Evolutionary conservation across 768 basidiomycete genomes (phyloP).

Genomic region (Udeniomyces megalosporus): DNA sequence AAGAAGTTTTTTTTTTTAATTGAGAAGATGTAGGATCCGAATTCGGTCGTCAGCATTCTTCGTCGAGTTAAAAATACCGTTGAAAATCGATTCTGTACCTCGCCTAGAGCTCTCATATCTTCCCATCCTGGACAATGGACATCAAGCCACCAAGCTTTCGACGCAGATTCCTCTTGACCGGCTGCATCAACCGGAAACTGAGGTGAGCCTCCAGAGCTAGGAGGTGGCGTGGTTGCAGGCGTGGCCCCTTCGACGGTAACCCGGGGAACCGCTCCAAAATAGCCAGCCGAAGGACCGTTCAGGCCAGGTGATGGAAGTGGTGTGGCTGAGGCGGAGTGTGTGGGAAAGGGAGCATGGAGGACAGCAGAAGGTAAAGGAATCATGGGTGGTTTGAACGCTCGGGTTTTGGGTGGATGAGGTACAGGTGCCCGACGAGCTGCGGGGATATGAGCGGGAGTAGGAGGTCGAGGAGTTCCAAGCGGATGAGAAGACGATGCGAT

Average conservation of each 20-base stretch:
- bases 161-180: constrained; percentile 16
- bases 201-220: constrained; percentile 24
- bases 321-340: background rate
- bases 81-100: no score
- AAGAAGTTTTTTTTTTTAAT: no score
- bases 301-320: background rate
- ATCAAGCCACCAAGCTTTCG: constrained; percentile 72
- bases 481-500: background rate
- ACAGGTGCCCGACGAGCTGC: background rate
- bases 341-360: background rate
- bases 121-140: constrained; percentile 73
- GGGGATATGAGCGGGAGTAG: background rate
- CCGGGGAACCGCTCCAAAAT: background rate
- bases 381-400: background rate
- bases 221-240: background rate
- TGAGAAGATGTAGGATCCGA: no score
- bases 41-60: no score
- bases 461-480: background rate
- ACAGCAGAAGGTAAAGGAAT: background rate
- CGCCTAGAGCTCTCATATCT: constrained; percentile 70
- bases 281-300: background rate
- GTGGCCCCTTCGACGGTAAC: background rate
- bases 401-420: background rate
- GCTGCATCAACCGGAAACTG: constrained; percentile 16
- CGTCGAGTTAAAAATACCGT: no score